phyloP scores from a whole-genome alignment of 2,329 filamentous ascomycete species.

The Fusarium circinatum region DNA sequence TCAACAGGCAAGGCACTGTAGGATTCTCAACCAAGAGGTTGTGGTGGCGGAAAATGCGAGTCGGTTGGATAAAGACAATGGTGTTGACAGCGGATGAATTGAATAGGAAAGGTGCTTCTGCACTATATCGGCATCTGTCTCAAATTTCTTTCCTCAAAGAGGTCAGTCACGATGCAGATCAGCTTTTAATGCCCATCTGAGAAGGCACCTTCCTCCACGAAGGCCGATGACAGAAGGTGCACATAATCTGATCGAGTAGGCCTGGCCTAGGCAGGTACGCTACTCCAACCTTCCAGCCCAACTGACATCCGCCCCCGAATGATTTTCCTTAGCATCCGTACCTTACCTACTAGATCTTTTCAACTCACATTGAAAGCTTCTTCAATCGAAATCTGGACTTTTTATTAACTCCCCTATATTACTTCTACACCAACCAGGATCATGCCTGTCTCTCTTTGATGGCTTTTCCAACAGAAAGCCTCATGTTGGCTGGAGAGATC shows the following conservation, averaged over 20 bases:
- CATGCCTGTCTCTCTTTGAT: constrained; percentile 8
- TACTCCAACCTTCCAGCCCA: neutral
- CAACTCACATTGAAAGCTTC: constrained; percentile 1
- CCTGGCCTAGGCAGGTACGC: neutral
- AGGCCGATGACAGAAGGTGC: neutral
- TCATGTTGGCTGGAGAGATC: constrained; percentile 14
- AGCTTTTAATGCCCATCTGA: neutral
- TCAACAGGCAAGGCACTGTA: neutral
- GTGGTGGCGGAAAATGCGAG: neutral
- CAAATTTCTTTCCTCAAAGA: neutral
- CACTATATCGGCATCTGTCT: neutral
- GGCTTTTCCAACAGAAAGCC: constrained; percentile 5
- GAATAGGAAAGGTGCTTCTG: neutral
- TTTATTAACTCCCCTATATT: neutral
- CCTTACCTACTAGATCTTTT: neutral
- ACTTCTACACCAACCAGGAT: neutral
- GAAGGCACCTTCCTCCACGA: neutral
- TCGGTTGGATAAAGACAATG: constrained; percentile 15
- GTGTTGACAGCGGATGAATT: constrained; percentile 23
- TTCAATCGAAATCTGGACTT: constrained; percentile 3
- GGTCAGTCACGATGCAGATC: constrained; percentile 12
- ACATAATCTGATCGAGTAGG: neutral
- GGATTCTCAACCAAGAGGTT: neutral
- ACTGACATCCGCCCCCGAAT: neutral
- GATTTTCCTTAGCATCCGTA: neutral